These are phyloP conservation scores for Copromyces sp. DNA, from an alignment of 495 filamentous ascomycete species.

Conservation along the genomic window DNA sequence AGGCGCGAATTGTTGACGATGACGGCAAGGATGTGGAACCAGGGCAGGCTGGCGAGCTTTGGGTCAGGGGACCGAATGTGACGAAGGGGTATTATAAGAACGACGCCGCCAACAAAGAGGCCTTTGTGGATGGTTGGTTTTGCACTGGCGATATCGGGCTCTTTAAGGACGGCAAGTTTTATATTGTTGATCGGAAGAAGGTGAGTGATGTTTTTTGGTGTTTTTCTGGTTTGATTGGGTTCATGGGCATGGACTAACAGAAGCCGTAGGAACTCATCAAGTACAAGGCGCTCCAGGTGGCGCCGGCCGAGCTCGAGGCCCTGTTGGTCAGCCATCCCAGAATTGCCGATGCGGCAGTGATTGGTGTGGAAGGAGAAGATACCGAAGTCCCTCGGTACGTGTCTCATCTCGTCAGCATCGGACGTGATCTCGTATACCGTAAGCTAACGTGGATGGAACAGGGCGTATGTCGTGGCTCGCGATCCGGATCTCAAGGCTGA, in stretches of 20 bases:
- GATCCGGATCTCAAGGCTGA: constrained; percentile 10
- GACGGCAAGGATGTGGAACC: constrained; percentile 36
- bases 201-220: constrained; percentile 1
- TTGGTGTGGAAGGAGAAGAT: constrained; percentile 57
- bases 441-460: constrained; percentile 3
- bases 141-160: constrained; percentile 59
- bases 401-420: background rate
- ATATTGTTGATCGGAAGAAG: constrained; percentile 67
- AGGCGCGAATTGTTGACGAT: constrained; percentile 34
- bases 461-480: constrained; percentile 60
- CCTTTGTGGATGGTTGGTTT: constrained; percentile 53
- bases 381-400: constrained; percentile 55
- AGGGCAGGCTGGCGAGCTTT: constrained; percentile 23
- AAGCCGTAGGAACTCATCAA: constrained; percentile 27
- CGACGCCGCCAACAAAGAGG: constrained; percentile 47
- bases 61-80: constrained; percentile 42
- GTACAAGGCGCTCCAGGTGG: constrained; percentile 59
- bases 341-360: constrained; percentile 68
- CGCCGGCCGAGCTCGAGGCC: constrained; percentile 72
- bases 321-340: constrained; percentile 55
- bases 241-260: background rate
- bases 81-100: constrained; percentile 63
- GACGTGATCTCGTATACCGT: background rate
- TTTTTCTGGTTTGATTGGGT: background rate
- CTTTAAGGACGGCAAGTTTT: constrained; percentile 39